Evolutionary conservation across 495 filamentous ascomycete species (phyloP), one percentile per base, ranked within the genome.

Genomic region (Penicillium simplicissimum): DNA sequence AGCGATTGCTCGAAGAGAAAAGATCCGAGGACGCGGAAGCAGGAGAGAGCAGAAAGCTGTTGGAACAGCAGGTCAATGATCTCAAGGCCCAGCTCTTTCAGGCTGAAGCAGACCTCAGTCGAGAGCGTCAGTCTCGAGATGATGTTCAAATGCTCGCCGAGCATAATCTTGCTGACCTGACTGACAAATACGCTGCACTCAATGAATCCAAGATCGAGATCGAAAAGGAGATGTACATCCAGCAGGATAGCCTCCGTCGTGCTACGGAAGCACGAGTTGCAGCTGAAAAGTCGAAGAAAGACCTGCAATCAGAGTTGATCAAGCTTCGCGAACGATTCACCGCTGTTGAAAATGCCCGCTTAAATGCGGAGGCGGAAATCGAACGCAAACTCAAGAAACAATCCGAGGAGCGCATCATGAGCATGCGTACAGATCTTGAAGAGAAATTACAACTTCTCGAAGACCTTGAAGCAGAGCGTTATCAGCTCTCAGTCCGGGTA

Each of bases 161-260:
- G 61, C 92, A 97, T 77, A 96, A 95, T 67, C 88, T 88, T 60
- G 79, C 88, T 17, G 86, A 87, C 45, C 76, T 98, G 58, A 88
- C 91, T 67, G 86, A 93, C 21, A 93, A 98, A 59, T 96, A 89
- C 67, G 84, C 93, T 34, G 83, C 84, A n/a, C 81, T 98, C 14
- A 96, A 96, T 63, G 92, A 96, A 38, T 89, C 93, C 6, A 98
- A 98, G 74, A 97, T 97, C 65, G 95, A 84, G 40, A 97, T 98
- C 57, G 95, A 98, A 72, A 97, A 97, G 74, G 96, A 98, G 73
- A 92, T 98, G 75, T 98, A 97, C 71, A 87, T 90, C n/a, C 95
- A 98, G 66, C 93, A 97, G 73, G 95, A 98, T 70, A 90, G 90
- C 14, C 85, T 97, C 48, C 90, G 95, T 21, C 90, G 95, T 19